A percentile compares a stretch with the other conserved stretches of the same genome.
Evolutionary conservation across 345 rosid genomes (phyloP).

Genomic region (Turritis glabra): DNA sequence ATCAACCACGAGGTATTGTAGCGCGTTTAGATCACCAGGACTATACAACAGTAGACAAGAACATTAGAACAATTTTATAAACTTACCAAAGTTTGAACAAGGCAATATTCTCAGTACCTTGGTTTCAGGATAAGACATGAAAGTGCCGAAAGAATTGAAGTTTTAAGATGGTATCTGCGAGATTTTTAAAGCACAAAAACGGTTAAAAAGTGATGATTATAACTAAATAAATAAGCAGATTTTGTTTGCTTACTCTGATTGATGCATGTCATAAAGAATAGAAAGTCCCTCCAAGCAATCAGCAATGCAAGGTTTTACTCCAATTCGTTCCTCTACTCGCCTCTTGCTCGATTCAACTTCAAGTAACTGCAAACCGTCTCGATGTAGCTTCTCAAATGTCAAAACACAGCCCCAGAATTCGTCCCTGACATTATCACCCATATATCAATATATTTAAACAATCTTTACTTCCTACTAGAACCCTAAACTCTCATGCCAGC

Average conservation of each 20-base stretch:
- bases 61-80: background rate
- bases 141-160: conserved; percentile 71
- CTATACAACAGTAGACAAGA: conserved; percentile 36
- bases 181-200: background rate
- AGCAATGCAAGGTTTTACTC: conserved; percentile 64
- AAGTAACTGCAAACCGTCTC: conserved; percentile 56
- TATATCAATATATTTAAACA: background rate
- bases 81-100: background rate
- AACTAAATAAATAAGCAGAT: conserved; percentile 11
- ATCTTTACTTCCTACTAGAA: background rate
- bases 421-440: conserved; percentile 44
- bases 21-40: conserved; percentile 55
- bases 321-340: conserved; percentile 58
- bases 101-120: conserved; percentile 45
- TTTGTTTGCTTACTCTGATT: conserved; percentile 56
- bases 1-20: conserved; percentile 74
- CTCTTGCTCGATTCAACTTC: conserved; percentile 49
- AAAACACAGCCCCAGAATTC: conserved; percentile 57
- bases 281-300: conserved; percentile 78
- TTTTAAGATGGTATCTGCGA: conserved; percentile 65
- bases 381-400: conserved; percentile 54
- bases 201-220: background rate
- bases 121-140: conserved; percentile 55
- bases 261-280: conserved; percentile 67
- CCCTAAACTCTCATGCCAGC: background rate